phyloP scores from a whole-genome alignment of 1,284 basidiomycete genomes.

The Tetrapyrgos nigripes region DNA sequence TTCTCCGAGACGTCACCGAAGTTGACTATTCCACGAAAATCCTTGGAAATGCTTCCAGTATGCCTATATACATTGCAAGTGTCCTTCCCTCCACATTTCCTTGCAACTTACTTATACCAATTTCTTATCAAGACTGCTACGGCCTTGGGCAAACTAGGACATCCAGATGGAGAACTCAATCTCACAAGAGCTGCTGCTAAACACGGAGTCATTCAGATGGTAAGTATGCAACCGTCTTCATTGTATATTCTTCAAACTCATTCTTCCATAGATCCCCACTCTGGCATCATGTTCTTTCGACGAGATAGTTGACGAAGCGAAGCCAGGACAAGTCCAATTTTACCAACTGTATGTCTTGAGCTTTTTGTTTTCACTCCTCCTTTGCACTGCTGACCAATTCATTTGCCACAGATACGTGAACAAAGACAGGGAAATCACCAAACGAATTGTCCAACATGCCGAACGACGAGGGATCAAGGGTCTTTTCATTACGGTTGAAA shows the following conservation, averaged over 20 bases:
- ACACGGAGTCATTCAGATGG: slow-evolving; percentile 91
- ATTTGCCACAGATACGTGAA: slow-evolving; percentile 76
- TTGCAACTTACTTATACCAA: slow-evolving; percentile 36
- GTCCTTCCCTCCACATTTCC: slow-evolving; percentile 18
- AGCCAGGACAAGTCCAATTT: slow-evolving; percentile 80
- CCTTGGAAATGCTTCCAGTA: slow-evolving; percentile 71
- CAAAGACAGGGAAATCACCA: slow-evolving; percentile 82
- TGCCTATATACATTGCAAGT: slow-evolving; percentile 82
- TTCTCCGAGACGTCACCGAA: slow-evolving; percentile 83
- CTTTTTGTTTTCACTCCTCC: not conserved
- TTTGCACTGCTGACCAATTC: not conserved
- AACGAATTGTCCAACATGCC: slow-evolving; percentile 85
- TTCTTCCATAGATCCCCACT: slow-evolving; percentile 77
- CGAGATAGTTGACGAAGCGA: slow-evolving; percentile 84
- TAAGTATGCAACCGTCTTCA: slow-evolving; percentile 33
- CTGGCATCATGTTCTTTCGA: slow-evolving; percentile 91
- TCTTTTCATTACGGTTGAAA: slow-evolving; percentile 92
- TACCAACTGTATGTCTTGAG: slow-evolving; percentile 69
- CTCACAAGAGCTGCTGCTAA: slow-evolving; percentile 86
- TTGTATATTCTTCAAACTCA: slow-evolving; percentile 4
- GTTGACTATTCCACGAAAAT: slow-evolving; percentile 88
- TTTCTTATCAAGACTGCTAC: slow-evolving; percentile 63
- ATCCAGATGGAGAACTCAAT: slow-evolving; percentile 91
- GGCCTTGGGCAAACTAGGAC: slow-evolving; percentile 89
- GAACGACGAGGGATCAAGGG: slow-evolving; percentile 85